These are phyloP conservation scores for Knoxdaviesia proteae DNA, from an alignment of 2,329 filamentous ascomycete species.

Conservation along the genomic window DNA sequence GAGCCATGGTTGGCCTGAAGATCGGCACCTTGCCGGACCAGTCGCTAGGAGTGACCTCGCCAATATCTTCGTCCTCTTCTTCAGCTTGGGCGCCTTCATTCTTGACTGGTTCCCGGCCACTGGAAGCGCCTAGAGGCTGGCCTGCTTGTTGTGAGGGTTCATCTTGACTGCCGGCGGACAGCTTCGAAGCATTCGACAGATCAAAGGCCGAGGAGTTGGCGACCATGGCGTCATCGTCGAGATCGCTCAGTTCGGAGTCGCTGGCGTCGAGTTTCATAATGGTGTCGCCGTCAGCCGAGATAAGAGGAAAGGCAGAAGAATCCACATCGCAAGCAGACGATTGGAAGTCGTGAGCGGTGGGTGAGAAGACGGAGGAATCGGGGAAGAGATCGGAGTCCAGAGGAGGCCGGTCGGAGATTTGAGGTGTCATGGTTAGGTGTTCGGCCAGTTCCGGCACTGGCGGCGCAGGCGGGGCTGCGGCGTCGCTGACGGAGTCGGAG, in stretches of 20 bases:
- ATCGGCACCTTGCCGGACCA: constrained; percentile 85
- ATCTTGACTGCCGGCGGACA: not conserved
- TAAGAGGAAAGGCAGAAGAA: constrained; percentile 21
- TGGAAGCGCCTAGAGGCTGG: constrained; percentile 1
- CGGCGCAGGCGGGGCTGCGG: not conserved
- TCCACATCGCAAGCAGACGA: no score
- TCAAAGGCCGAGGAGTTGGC: no score
- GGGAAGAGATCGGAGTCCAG: no score
- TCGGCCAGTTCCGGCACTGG: no score
- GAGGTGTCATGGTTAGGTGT: no score
- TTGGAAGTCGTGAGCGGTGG: no score
- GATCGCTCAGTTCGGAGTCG: constrained; percentile 46
- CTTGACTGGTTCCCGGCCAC: no score
- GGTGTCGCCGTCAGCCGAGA: constrained; percentile 43
- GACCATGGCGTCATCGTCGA: constrained; percentile 30
- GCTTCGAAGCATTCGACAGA: no score
- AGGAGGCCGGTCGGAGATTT: no score
- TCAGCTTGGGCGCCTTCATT: not conserved
- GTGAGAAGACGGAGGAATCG: no score
- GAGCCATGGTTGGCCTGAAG: constrained; percentile 85
- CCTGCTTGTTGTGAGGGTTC: constrained; percentile 9
- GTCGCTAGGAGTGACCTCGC: constrained; percentile 65
- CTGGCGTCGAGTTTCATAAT: constrained; percentile 35
- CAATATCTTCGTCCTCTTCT: constrained; percentile 39
- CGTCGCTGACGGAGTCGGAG: not conserved